Evolutionary conservation across 331 rosid species (phyloP).

Genomic region (Cydonia oblonga): DNA sequence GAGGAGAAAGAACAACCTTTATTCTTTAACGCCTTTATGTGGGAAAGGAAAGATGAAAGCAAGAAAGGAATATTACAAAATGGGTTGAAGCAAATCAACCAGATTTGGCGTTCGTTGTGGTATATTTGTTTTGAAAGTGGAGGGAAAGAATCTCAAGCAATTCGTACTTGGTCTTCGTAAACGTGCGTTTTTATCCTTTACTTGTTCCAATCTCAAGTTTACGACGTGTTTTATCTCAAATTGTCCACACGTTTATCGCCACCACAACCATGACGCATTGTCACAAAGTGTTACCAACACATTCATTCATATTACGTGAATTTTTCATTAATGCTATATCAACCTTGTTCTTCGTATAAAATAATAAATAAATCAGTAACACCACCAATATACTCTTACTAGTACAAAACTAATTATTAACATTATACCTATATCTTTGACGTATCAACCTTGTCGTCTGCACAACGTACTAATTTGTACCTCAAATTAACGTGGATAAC

Average conservation of each 20-base stretch:
- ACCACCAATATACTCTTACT: neutral
- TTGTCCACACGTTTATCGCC: neutral
- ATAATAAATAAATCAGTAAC: too few relatives aligned
- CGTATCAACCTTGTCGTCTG: neutral
- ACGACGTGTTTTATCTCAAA: neutral
- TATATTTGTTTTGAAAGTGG: slow-evolving; percentile 1
- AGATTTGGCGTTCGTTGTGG: slow-evolving; percentile 1
- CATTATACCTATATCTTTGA: too few relatives aligned
- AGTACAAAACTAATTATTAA: too few relatives aligned
- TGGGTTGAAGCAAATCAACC: neutral
- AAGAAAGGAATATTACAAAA: slow-evolving; percentile 20
- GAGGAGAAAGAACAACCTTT: slow-evolving; percentile 25
- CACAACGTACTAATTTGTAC: neutral
- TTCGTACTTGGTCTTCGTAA: neutral
- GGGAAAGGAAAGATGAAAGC: slow-evolving; percentile 21
- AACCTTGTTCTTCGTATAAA: too few relatives aligned
- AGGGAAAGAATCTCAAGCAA: slow-evolving; percentile 45
- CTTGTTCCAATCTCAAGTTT: slow-evolving; percentile 18
- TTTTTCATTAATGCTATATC: neutral
- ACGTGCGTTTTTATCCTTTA: slow-evolving; percentile 23
- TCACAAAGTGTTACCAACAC: neutral
- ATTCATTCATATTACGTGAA: too few relatives aligned
- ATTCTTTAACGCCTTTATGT: slow-evolving; percentile 17
- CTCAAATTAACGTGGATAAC: neutral
- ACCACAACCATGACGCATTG: neutral